Percentiles rank a stretch among this genome's conserved stretches.
These are phyloP conservation scores for Claviceps lovelessii DNA, from an alignment of 2,329 filamentous ascomycete species.

Conservation along the genomic window DNA sequence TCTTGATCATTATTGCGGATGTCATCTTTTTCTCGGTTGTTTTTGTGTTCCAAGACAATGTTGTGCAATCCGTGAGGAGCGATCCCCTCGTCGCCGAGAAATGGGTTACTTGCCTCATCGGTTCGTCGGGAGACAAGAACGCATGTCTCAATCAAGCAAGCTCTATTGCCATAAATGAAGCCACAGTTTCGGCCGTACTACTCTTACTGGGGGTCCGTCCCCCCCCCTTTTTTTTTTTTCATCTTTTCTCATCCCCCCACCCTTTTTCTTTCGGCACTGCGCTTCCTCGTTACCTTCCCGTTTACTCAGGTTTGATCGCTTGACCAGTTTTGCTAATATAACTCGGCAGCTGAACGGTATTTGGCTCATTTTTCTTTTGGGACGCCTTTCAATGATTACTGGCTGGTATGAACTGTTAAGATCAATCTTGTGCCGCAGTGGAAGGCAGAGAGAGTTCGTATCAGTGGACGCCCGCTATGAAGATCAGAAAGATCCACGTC, in stretches of 20 bases:
- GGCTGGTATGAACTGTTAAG: slow-evolving; percentile 63
- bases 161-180: slow-evolving; percentile 54
- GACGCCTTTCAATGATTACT: slow-evolving; percentile 68
- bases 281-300: neutral
- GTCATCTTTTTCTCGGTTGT: slow-evolving; percentile 88
- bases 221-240: neutral
- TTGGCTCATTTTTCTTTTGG: slow-evolving; percentile 70
- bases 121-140: slow-evolving; percentile 41
- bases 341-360: slow-evolving; percentile 57
- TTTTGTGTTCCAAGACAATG: slow-evolving; percentile 76
- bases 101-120: slow-evolving; percentile 61
- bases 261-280: neutral
- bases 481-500: slow-evolving; percentile 44
- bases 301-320: neutral
- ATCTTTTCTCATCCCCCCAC: neutral
- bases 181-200: slow-evolving; percentile 67
- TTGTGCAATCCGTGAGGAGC: slow-evolving; percentile 44
- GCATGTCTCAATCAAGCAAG: slow-evolving; percentile 49
- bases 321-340: slow-evolving; percentile 12
- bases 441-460: slow-evolving; percentile 65
- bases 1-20: slow-evolving; percentile 77
- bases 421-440: slow-evolving; percentile 24
- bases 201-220: slow-evolving; percentile 55
- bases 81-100: slow-evolving; percentile 37
- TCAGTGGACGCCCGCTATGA: slow-evolving; percentile 63